These are phyloP conservation scores for Lentinula lateritia DNA, from an alignment of 768 basidiomycete species.

Conservation along the genomic window DNA sequence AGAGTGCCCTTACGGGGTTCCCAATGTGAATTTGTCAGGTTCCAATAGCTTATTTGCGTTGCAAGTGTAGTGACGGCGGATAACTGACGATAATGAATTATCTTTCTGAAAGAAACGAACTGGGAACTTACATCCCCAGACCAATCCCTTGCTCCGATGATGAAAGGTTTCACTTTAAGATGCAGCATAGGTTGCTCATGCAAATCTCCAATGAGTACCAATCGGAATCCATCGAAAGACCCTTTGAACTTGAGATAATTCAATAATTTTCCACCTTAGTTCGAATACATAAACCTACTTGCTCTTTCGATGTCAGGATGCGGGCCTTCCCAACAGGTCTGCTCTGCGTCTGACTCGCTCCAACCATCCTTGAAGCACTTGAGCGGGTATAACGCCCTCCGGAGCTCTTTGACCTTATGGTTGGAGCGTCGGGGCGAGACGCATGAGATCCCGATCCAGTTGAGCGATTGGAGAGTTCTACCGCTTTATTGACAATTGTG, in stretches of 20 bases:
- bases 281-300: conserved; percentile 40
- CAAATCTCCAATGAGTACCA: conserved; percentile 90
- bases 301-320: conserved; percentile 66
- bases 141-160: conserved; percentile 85
- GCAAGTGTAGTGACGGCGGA: conserved; percentile 79
- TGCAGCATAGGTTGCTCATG: conserved; percentile 95
- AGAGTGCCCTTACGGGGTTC: conserved; percentile 64
- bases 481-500: conserved; percentile 79
- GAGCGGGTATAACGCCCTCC: conserved; percentile 8
- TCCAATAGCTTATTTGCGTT: conserved; percentile 91
- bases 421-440: not conserved
- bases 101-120: not conserved
- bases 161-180: conserved; percentile 80
- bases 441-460: conserved; percentile 20
- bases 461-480: conserved; percentile 61
- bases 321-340: conserved; percentile 32
- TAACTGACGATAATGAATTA: conserved; percentile 41
- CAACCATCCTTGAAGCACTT: conserved; percentile 10
- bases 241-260: conserved; percentile 61
- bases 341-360: not conserved
- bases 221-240: conserved; percentile 84
- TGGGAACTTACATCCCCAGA: conserved; percentile 66
- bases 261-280: not conserved
- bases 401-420: not conserved
- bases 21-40: conserved; percentile 96